Base-by-base conservation (phyloP, 768 basidiomycete species). In the Crassisporium funariophilum region DNA sequence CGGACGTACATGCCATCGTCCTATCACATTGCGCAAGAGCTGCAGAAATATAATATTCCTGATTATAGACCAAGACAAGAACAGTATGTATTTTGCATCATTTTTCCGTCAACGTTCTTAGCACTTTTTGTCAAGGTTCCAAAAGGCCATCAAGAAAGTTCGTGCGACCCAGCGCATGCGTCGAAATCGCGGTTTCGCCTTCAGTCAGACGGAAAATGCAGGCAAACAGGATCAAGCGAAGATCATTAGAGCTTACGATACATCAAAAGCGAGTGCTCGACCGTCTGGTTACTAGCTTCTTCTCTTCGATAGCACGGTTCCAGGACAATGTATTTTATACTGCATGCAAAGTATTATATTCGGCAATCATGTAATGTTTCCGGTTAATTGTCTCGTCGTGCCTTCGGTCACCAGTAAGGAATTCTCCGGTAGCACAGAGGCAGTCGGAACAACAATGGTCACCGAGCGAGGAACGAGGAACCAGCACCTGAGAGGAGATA, bases 81-180 rank as follows among this genome's bases (percentile, higher is more conserved):
- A 68, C 97, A 98, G 87, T 98, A 57, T 56, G 84, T 79, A 31
- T 8, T 15, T 40, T 35, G 10, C 34, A 44, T 48, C 16, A 25
- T 27, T 20, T 15, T 35, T 19, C 8, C 25, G 17, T n/a, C 9
- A 36, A 12, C 35, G 7, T 19, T 43, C 22, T 38, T 57, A 45
- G 52, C 27, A 23, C 27, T 40, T 46, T 46, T 39, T 41, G 56
- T 48, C 20, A 47, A 95, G 91, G 67, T 97, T 97, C 72, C 94
- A 98, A 68, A 97, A 98, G 65, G 97, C 97, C 12, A 99, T 99
- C 78, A 98, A 98, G 70, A 99, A 99, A 66, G 97, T 99, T 10
- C 84, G 97, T n/a, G 97, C 97, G 0, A 91, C 94, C 2, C 97
- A 99, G 63, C 84, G 97, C 24, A 92, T 98, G 89, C 86, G 97